phyloP scores from a whole-genome alignment of 768 basidiomycete species.

The Clitopilus hobsonii region DNA sequence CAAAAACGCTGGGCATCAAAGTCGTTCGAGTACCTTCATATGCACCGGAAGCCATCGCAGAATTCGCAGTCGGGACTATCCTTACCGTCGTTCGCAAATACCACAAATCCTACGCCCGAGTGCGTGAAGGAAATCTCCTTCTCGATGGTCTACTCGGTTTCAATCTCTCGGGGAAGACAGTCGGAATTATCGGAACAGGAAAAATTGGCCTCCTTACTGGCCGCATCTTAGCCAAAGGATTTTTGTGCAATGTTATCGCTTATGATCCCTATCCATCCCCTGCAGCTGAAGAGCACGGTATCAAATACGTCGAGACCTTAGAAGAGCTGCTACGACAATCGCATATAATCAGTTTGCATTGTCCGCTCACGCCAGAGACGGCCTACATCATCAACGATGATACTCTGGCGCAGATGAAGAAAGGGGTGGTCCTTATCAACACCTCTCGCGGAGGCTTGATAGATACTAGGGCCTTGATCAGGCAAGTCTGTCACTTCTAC shows the following conservation, averaged over 20 bases:
- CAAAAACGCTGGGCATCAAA: conserved; percentile 26
- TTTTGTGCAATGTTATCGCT: conserved; percentile 33
- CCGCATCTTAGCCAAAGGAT: conserved; percentile 35
- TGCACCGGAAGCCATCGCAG: conserved; percentile 39
- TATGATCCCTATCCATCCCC: conserved; percentile 33
- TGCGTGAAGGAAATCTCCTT: conserved; percentile 41
- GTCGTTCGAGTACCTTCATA: conserved; percentile 38
- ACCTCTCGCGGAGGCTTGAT: conserved; percentile 39
- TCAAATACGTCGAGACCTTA: conserved; percentile 30
- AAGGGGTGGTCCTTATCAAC: conserved; percentile 36
- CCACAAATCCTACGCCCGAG: conserved; percentile 41
- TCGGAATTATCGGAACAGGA: conserved; percentile 41
- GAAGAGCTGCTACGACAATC: conserved; percentile 29
- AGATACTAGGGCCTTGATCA: conserved; percentile 35
- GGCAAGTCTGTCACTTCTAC: conserved; percentile 16
- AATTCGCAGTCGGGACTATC: conserved; percentile 43
- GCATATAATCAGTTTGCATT: conserved; percentile 40
- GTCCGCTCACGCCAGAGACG: conserved; percentile 31
- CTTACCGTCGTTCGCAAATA: conserved; percentile 41
- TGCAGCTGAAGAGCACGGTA: conserved; percentile 28
- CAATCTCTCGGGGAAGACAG: conserved; percentile 35
- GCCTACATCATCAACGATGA: conserved; percentile 38
- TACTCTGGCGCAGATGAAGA: conserved; percentile 31
- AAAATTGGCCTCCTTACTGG: conserved; percentile 39
- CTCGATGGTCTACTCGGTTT: conserved; percentile 38